Percentiles rank a stretch among this genome's conserved stretches.
phyloP scores from a whole-genome alignment of 2,329 filamentous ascomycete species.

The Cladosporium sp. region DNA sequence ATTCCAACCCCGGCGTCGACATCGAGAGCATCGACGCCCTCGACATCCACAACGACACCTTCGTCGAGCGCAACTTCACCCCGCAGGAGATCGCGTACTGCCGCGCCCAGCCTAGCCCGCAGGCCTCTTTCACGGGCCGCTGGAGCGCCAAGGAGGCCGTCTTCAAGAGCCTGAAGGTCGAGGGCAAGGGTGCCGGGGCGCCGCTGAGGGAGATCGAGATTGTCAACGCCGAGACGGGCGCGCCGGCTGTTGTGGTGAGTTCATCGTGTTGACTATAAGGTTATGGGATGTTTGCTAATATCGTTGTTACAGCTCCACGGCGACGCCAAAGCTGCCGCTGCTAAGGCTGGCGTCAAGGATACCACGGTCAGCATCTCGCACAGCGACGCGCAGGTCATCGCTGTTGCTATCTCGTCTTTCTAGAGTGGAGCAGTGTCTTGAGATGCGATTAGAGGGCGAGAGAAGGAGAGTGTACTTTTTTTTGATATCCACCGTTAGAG shows the following conservation, averaged over 20 bases:
- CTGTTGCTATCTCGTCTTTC: constrained; percentile 57
- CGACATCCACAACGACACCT: constrained; percentile 90
- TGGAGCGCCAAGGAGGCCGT: constrained; percentile 99
- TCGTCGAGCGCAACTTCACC: constrained; percentile 93
- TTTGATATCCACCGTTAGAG: too few species aligned
- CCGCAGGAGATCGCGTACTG: constrained; percentile 79
- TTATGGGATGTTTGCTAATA: constrained; percentile 1
- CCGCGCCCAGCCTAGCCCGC: constrained; percentile 67
- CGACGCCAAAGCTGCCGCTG: constrained; percentile 74
- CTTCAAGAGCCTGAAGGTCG: constrained; percentile 91
- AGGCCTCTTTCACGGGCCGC: constrained; percentile 86
- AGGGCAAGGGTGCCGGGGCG: constrained; percentile 80
- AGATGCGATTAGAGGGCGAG: not conserved
- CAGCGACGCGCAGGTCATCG: constrained; percentile 87
- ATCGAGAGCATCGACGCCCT: constrained; percentile 82
- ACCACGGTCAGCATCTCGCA: constrained; percentile 95
- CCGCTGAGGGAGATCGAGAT: constrained; percentile 94
- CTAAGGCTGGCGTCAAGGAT: constrained; percentile 77
- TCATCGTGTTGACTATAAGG: not conserved
- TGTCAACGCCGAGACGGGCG: constrained; percentile 69
- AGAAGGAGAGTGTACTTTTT: too few species aligned
- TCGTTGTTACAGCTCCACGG: constrained; percentile 66
- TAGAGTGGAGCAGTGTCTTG: not conserved
- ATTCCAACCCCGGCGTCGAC: constrained; percentile 84
- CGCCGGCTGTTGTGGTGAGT: constrained; percentile 78